Evolutionary conservation across 1,139 yeast genomes (phyloP).

Genomic region (Pichia terricola): DNA sequence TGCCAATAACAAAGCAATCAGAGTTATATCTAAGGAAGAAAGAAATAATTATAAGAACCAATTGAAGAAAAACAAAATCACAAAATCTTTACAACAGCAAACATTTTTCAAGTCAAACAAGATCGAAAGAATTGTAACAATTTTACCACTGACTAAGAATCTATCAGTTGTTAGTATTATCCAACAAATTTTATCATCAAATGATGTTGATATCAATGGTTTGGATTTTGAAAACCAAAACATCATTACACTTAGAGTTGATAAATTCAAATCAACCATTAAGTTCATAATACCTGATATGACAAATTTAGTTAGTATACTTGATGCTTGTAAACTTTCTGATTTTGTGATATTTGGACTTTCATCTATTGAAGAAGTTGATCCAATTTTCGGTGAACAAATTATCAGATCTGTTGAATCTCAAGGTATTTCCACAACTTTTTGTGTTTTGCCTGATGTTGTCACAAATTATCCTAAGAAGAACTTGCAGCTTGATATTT

Average conservation of each 20-base stretch:
- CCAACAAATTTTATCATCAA: constrained; percentile 35
- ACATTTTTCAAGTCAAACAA: constrained; percentile 66
- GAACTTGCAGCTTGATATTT: constrained; percentile 68
- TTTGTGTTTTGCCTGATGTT: constrained; percentile 76
- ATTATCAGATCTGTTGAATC: constrained; percentile 78
- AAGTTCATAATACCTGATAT: constrained; percentile 71
- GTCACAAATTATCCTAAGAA: constrained; percentile 57
- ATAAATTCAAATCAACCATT: constrained; percentile 65
- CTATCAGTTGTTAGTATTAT: constrained; percentile 53
- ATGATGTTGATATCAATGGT: constrained; percentile 13
- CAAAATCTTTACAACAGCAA: constrained; percentile 34
- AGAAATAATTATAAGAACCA: constrained; percentile 77
- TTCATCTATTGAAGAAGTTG: constrained; percentile 80
- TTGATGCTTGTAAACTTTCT: constrained; percentile 83
- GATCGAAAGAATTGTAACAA: constrained; percentile 68
- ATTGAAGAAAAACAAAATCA: constrained; percentile 61
- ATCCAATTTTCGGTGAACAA: constrained; percentile 72
- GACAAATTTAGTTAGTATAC: constrained; percentile 51
- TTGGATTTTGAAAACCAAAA: constrained; percentile 32
- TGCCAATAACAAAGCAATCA: constrained; percentile 32
- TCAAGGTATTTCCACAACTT: constrained; percentile 82
- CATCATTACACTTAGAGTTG: constrained; percentile 40
- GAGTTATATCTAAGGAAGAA: constrained; percentile 52
- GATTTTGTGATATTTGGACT: constrained; percentile 83
- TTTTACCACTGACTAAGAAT: constrained; percentile 72